Conservation (phyloP, 2,329 filamentous ascomycete genomes). For the Cercospora citrullina region DNA sequence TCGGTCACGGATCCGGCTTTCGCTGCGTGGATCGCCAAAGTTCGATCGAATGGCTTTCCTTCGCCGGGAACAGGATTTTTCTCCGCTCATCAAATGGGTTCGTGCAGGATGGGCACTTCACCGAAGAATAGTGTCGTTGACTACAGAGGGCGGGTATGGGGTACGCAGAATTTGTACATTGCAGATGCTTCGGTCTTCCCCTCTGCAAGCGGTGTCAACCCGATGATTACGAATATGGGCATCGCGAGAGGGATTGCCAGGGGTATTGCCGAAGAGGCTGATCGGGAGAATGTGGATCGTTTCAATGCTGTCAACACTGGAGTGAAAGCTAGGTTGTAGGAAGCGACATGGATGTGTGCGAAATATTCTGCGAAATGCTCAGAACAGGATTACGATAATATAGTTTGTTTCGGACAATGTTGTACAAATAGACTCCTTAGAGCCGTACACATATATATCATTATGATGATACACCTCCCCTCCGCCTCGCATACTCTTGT, state of each 20-base stretch:
- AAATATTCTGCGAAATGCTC: too few relatives aligned
- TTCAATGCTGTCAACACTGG: conserved; percentile 8
- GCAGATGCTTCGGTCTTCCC: conserved; percentile 76
- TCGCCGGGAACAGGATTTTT: conserved; percentile 56
- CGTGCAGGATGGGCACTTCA: conserved; percentile 66
- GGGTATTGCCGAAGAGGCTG: conserved; percentile 46
- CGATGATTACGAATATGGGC: conserved; percentile 77
- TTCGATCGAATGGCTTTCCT: conserved; percentile 54
- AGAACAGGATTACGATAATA: not conserved
- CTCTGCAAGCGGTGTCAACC: conserved; percentile 75
- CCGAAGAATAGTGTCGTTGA: conserved; percentile 48
- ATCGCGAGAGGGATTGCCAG: conserved; percentile 66
- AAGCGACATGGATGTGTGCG: too few relatives aligned
- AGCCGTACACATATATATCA: not conserved
- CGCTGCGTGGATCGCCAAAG: conserved; percentile 57
- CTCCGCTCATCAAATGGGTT: conserved; percentile 82
- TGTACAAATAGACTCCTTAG: not conserved
- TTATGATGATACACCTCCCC: not conserved
- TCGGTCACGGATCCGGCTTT: conserved; percentile 61
- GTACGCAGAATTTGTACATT: conserved; percentile 64
- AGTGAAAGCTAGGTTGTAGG: conserved; percentile 13
- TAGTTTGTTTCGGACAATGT: not conserved
- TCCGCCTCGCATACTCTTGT: conserved; percentile 3
- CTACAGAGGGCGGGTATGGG: conserved; percentile 58
- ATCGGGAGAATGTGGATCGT: conserved; percentile 1